These are phyloP conservation scores for Metschnikowia gruessii DNA, from an alignment of 805 yeast genomes.

Conservation along the genomic window DNA sequence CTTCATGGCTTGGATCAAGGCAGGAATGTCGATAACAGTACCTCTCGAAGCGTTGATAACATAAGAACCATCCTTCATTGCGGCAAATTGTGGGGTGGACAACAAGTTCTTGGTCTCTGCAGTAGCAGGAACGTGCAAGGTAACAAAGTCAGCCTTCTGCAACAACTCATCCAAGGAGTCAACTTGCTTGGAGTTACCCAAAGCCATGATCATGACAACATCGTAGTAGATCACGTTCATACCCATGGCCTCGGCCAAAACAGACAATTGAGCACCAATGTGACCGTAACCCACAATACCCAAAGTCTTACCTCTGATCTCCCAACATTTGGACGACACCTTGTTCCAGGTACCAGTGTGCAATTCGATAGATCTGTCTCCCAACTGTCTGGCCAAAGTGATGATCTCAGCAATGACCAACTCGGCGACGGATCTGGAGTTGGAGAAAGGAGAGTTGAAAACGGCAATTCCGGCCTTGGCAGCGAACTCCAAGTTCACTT, in stretches of 20 bases:
- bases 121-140: slow-evolving; percentile 93
- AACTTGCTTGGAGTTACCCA: slow-evolving; percentile 96
- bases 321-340: slow-evolving; percentile 95
- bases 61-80: slow-evolving; percentile 95
- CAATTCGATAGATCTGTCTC: slow-evolving; percentile 93
- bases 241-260: slow-evolving; percentile 96
- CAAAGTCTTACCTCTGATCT: slow-evolving; percentile 95
- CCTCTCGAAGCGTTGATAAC: slow-evolving; percentile 97
- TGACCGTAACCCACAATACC: slow-evolving; percentile 98
- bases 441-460: slow-evolving; percentile 97
- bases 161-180: slow-evolving; percentile 79
- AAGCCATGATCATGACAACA: slow-evolving; percentile 86
- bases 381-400: slow-evolving; percentile 90
- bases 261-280: slow-evolving; percentile 95
- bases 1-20: slow-evolving; percentile 86
- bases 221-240: slow-evolving; percentile 95
- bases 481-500: slow-evolving; percentile 89
- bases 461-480: slow-evolving; percentile 93
- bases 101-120: slow-evolving; percentile 89
- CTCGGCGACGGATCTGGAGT: slow-evolving; percentile 98
- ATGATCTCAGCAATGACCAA: slow-evolving; percentile 94
- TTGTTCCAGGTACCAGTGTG: slow-evolving; percentile 98
- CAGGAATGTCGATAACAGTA: slow-evolving; percentile 94
- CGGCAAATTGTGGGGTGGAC: slow-evolving; percentile 85
- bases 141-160: slow-evolving; percentile 77